These are phyloP conservation scores for Pisolithus albus DNA, from an alignment of 768 basidiomycete genomes.

Conservation along the genomic window DNA sequence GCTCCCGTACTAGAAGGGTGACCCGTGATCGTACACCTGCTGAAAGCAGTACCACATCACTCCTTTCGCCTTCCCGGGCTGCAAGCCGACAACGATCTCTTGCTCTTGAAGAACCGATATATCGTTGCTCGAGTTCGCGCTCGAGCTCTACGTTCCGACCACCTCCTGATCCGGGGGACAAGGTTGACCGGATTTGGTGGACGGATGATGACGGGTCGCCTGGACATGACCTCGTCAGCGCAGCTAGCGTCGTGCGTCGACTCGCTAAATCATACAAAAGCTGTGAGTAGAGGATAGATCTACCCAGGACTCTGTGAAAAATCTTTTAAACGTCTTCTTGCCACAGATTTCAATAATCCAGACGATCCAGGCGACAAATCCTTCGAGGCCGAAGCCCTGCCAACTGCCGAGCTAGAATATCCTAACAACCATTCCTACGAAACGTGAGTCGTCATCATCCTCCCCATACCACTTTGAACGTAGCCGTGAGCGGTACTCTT, in stretches of 20 bases:
- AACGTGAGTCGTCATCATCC: slow-evolving; percentile 37
- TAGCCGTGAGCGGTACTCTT: not conserved
- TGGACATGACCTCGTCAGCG: slow-evolving; percentile 50
- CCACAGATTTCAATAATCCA: slow-evolving; percentile 63
- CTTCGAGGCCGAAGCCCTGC: slow-evolving; percentile 59
- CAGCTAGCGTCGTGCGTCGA: slow-evolving; percentile 54
- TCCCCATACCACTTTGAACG: not conserved
- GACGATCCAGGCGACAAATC: slow-evolving; percentile 53
- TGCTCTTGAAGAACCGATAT: slow-evolving; percentile 50
- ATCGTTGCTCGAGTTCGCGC: slow-evolving; percentile 51
- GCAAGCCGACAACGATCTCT: slow-evolving; percentile 34
- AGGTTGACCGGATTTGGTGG: slow-evolving; percentile 38
- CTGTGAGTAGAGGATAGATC: slow-evolving; percentile 39
- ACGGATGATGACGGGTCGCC: slow-evolving; percentile 46
- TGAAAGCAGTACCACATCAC: slow-evolving; percentile 29
- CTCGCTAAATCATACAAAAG: slow-evolving; percentile 64
- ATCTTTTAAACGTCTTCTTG: slow-evolving; percentile 9
- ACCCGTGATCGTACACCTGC: slow-evolving; percentile 16
- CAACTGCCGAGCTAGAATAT: slow-evolving; percentile 70
- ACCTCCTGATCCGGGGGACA: slow-evolving; percentile 16
- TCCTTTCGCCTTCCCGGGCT: slow-evolving; percentile 36
- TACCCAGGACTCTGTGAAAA: not conserved
- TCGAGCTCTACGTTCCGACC: slow-evolving; percentile 50
- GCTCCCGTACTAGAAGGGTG: slow-evolving; percentile 18
- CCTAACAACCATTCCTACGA: slow-evolving; percentile 66